Conservation (phyloP, 331 rosid species). For the Quercus lobata region DNA sequence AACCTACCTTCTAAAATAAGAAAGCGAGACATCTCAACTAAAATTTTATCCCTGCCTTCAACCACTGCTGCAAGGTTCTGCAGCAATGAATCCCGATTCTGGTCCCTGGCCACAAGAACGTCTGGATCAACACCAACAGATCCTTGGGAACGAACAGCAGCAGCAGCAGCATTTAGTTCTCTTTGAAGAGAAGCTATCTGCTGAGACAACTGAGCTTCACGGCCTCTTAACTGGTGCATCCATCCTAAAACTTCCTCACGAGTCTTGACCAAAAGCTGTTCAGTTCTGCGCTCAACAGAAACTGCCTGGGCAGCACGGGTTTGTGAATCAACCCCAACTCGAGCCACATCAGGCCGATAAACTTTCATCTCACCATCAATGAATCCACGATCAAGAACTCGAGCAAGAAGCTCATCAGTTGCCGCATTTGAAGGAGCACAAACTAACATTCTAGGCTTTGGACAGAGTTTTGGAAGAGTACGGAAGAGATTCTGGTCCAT, state of each 20-base stretch:
- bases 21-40: conserved; percentile 97
- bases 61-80: conserved; percentile 93
- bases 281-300: conserved; percentile 99
- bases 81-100: conserved; percentile 76
- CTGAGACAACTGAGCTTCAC: conserved; percentile 75
- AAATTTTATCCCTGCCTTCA: conserved; percentile 85
- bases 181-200: conserved; percentile 80
- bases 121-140: conserved; percentile 99
- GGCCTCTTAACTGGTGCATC: conserved; percentile 88
- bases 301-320: conserved; percentile 99
- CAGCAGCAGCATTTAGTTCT: conserved; percentile 88
- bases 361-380: conserved; percentile 99
- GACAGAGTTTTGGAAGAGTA: conserved; percentile 91
- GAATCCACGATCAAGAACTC: conserved; percentile 97
- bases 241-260: conserved; percentile 86
- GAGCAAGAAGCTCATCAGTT: conserved; percentile 98
- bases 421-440: conserved; percentile 99
- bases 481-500: conserved; percentile 97
- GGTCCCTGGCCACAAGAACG: conserved; percentile 83
- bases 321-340: conserved; percentile 99
- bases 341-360: conserved; percentile 97
- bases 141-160: conserved; percentile 88
- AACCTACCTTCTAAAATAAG: conserved; percentile 81
- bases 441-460: conserved; percentile 98
- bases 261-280: conserved; percentile 80